Percentiles rank a stretch among this genome's conserved stretches.
phyloP scores from a whole-genome alignment of 2,329 filamentous ascomycete species.

The Colletotrichum chrysophilum region DNA sequence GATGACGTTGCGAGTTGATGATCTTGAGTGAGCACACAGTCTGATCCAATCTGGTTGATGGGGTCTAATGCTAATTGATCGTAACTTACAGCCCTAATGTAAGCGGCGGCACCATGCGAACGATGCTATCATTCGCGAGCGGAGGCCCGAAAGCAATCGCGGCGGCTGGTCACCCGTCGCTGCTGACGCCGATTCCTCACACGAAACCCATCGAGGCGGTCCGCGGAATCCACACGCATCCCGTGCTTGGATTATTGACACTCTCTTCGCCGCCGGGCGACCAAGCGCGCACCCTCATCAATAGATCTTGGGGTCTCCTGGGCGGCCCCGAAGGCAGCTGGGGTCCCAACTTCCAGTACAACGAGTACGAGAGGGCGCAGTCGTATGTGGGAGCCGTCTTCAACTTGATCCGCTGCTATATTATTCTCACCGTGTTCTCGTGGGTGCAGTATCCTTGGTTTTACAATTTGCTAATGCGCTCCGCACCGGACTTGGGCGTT shows the following conservation, averaged over 20 bases:
- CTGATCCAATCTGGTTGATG: neutral
- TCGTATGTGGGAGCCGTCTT: neutral
- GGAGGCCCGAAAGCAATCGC: neutral
- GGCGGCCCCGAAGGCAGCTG: neutral
- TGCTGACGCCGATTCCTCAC: neutral
- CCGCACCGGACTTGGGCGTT: neutral
- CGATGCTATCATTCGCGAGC: neutral
- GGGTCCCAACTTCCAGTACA: neutral
- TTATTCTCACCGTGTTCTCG: neutral
- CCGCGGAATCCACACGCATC: neutral
- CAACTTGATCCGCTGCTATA: neutral
- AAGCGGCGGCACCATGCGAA: neutral
- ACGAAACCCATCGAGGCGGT: neutral
- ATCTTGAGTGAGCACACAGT: neutral
- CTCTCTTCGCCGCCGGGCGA: neutral
- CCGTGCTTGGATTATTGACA: neutral
- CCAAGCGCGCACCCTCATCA: neutral
- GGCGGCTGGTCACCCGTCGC: neutral
- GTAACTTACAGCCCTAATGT: neutral
- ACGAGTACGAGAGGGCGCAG: neutral
- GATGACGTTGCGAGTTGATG: neutral
- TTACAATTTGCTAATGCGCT: neutral
- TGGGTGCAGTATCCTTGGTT: neutral
- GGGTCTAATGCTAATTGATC: neutral
- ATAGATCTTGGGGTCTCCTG: neutral